Conservation (phyloP, 208 protist genomes). For the Acanthamoeba lenticulata region DNA sequence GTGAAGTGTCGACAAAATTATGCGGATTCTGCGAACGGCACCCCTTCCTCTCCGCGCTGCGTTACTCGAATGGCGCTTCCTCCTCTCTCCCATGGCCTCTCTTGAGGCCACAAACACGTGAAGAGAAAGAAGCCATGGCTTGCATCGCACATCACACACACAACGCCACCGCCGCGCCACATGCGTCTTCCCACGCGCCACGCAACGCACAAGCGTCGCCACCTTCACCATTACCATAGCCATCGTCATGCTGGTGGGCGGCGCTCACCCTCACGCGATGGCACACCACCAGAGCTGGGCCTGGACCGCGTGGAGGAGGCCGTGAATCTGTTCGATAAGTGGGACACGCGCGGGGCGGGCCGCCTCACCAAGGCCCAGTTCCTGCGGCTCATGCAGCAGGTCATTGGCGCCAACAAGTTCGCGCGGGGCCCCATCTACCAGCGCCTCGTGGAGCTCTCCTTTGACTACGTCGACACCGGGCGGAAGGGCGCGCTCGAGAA, state of each 20-base stretch:
- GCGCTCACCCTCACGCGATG: too few species aligned
- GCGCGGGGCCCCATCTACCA: constrained; percentile 4
- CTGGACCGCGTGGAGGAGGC: not conserved
- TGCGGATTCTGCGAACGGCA: too few species aligned
- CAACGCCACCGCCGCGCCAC: too few species aligned
- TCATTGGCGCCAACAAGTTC: constrained; percentile 34
- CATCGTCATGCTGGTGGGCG: too few species aligned
- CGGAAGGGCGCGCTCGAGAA: not conserved
- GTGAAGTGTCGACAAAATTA: not conserved
- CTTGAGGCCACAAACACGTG: not conserved
- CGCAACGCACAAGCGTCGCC: too few species aligned
- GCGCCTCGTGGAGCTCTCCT: constrained; percentile 20
- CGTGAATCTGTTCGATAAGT: constrained; percentile 46
- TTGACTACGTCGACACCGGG: not conserved
- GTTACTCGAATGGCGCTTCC: not conserved
- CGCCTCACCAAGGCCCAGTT: constrained; percentile 3
- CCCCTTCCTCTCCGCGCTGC: too few species aligned
- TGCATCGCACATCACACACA: too few species aligned
- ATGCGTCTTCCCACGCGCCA: too few species aligned
- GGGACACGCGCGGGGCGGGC: not conserved
- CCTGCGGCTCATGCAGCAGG: constrained; percentile 39
- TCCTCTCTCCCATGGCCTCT: not conserved
- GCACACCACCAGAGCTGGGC: not conserved
- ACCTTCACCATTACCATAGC: too few species aligned
- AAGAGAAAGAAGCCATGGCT: too few species aligned